Percentiles rank a stretch among this genome's conserved stretches.
Conservation (phyloP, 257 asterid genomes). For the Eucommia ulmoides region DNA sequence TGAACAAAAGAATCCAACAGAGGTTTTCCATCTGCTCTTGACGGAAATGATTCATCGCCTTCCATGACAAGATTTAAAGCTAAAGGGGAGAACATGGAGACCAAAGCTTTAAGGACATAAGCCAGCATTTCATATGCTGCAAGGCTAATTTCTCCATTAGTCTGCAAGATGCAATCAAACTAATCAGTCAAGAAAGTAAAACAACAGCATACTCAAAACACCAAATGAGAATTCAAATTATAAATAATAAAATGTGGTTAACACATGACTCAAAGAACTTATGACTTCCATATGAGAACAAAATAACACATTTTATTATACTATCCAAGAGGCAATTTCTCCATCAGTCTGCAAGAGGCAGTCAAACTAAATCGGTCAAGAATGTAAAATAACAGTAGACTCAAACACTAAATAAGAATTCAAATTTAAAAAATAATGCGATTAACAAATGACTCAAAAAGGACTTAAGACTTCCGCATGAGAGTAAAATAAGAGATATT, state of each 20-base stretch:
- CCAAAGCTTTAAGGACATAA: constrained; percentile 43
- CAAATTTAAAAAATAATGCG: too few species aligned
- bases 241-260: too few species aligned
- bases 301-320: too few species aligned
- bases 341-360: constrained; percentile 46
- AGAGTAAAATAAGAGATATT: too few species aligned
- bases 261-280: too few species aligned
- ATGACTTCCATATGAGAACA: too few species aligned
- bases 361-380: constrained; percentile 9
- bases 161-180: constrained; percentile 25
- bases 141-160: constrained; percentile 59
- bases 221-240: not conserved
- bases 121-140: constrained; percentile 81
- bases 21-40: constrained; percentile 24
- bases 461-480: too few species aligned
- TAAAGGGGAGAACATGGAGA: constrained; percentile 33
- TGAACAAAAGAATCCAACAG: constrained; percentile 45
- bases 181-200: constrained; percentile 9
- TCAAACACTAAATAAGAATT: constrained; percentile 4
- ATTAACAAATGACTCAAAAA: too few species aligned
- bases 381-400: constrained; percentile 6
- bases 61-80: constrained; percentile 33
- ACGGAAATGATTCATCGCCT: constrained; percentile 18
- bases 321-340: constrained; percentile 51
- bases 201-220: constrained; percentile 6